Evolutionary conservation across 2,329 filamentous ascomycete genomes (phyloP).

Genomic region (Mycosphaerella sp.): DNA sequence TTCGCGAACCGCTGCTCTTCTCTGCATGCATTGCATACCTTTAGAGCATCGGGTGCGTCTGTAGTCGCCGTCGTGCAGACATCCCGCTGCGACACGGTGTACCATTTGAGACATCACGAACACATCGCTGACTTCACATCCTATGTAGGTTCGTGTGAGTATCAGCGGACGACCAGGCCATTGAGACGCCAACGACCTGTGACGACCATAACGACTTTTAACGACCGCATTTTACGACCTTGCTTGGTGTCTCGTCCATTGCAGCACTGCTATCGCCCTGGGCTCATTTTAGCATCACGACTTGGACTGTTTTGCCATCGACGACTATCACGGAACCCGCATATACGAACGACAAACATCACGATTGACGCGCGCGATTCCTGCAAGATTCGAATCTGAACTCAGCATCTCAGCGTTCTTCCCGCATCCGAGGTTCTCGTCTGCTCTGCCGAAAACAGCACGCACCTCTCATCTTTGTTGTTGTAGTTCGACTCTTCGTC

Average conservation of each 20-base stretch:
- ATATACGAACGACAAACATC: constrained; percentile 1
- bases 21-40: constrained; percentile 34
- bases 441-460: neutral
- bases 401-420: neutral
- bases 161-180: constrained; percentile 26
- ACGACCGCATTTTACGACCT: constrained; percentile 35
- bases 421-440: neutral
- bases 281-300: constrained; percentile 24
- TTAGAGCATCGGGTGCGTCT: constrained; percentile 33
- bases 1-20: constrained; percentile 28
- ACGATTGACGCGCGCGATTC: constrained; percentile 9
- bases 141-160: constrained; percentile 22
- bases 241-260: constrained; percentile 24
- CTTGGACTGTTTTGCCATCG: constrained; percentile 11
- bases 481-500: constrained; percentile 18
- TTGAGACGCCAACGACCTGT: constrained; percentile 31
- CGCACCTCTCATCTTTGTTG: neutral
- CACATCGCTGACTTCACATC: constrained; percentile 18
- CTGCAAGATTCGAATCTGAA: neutral
- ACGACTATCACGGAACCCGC: constrained; percentile 17
- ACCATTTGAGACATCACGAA: constrained; percentile 14
- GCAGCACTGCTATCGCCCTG: constrained; percentile 22
- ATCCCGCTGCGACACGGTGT: constrained; percentile 20
- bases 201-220: constrained; percentile 32
- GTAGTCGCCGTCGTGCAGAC: constrained; percentile 32